Evolutionary conservation across 352 stramenopile genomes (phyloP).

Genomic region (Globisporangium orthogonon): DNA sequence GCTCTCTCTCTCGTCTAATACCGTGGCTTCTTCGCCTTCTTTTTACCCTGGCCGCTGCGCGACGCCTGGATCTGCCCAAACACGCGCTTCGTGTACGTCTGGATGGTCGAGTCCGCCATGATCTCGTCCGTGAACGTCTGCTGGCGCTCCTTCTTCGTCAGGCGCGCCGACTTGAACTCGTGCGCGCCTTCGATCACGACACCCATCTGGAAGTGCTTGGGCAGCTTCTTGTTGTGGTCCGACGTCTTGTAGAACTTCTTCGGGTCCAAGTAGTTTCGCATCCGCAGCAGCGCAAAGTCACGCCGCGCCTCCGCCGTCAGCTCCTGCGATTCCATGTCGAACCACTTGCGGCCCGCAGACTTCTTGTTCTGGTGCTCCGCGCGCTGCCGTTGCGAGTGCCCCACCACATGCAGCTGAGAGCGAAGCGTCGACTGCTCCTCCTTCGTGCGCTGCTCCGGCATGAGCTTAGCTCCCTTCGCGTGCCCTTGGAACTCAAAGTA

Average conservation of each 20-base stretch:
- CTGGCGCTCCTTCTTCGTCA: slow-evolving; percentile 90
- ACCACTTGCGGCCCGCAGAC: slow-evolving; percentile 83
- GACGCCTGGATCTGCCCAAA: slow-evolving; percentile 66
- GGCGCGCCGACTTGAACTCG: slow-evolving; percentile 86
- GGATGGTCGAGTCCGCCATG: slow-evolving; percentile 84
- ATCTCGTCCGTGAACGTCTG: slow-evolving; percentile 94
- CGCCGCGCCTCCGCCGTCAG: slow-evolving; percentile 84
- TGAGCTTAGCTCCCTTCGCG: slow-evolving; percentile 28
- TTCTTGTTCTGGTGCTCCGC: slow-evolving; percentile 41
- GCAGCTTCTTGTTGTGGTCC: slow-evolving; percentile 74
- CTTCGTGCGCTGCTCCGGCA: slow-evolving; percentile 26
- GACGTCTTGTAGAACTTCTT: slow-evolving; percentile 97
- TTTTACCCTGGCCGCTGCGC: slow-evolving; percentile 38
- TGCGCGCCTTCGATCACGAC: slow-evolving; percentile 89
- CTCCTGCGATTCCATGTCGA: slow-evolving; percentile 88
- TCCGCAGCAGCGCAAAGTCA: slow-evolving; percentile 90
- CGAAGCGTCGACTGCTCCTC: slow-evolving; percentile 48
- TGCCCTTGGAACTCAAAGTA: slow-evolving; percentile 43
- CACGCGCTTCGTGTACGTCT: slow-evolving; percentile 85
- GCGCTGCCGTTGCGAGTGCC: slow-evolving; percentile 44
- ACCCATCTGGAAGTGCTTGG: slow-evolving; percentile 89
- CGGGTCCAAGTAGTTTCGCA: slow-evolving; percentile 94
- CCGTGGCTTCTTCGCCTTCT: slow-evolving; percentile 31
- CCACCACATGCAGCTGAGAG: slow-evolving; percentile 27
- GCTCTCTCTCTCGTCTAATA: slow-evolving; percentile 1